Base-by-base conservation (phyloP, 2,329 filamentous ascomycete species). In the Pseudocercospora musae region DNA sequence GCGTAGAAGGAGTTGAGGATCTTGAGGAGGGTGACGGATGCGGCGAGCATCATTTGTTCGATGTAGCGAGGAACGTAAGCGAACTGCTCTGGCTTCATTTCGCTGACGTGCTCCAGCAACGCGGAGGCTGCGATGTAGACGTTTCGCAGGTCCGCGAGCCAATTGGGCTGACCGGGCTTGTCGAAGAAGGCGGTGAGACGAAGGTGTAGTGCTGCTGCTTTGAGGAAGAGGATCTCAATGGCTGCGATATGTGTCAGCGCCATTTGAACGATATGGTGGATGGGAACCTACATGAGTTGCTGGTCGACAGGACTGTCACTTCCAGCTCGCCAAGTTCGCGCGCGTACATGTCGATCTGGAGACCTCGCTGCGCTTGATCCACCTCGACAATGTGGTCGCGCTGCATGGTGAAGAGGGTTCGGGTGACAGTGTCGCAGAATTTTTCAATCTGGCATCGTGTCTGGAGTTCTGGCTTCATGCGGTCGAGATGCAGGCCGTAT, bases 11-110 rank as follows among this genome's bases (percentile, higher is more conserved):
- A 86, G 77, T 93, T 88, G 60, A 94, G 81, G 71, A 89, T 78
- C 69, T 93, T 94, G 64, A 93, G 82, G 53, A 95, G 79, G 0
- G 89, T 87, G 70, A 92, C 92, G 3, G 88, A 87, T 4, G 88
- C 89, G 1, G 90, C 90, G n/a, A 93, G 86, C 60, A 92, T 85
- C 88, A 94, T 93, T 75, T 94, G 90, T 73, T 92, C 87, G 57
- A 94, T 85, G 75, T 93, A 93, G 73, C 73, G 68, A 89, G 91
- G 66, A 85, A 89, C 88, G 55, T 84, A 83, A 27, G 92, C 78
- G 55, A 89, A 82, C 54, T 82, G 81, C 7, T 84, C 81, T 57
- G 75, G 71, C 33, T 74, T 37, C 76, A 78, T 74, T 57, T 91
- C 88, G 21, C 92, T 81, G 71, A 92, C 92, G 63, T 81, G 81